These are phyloP conservation scores for Tetramitus jugosus DNA, from an alignment of 208 protist genomes.

Conservation along the genomic window DNA sequence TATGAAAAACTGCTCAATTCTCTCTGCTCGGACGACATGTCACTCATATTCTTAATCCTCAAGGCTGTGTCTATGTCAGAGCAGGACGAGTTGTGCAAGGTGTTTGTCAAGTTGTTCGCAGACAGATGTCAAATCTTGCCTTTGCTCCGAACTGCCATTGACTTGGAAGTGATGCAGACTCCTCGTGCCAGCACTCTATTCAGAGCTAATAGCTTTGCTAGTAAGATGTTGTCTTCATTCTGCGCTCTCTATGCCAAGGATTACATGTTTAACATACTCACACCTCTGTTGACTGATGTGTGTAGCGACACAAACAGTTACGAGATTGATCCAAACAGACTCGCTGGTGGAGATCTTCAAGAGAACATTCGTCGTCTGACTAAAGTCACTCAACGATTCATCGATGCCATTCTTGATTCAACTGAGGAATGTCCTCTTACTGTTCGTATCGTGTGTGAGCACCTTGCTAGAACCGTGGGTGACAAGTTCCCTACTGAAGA, in stretches of 20 bases:
- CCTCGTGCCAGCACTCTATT: not conserved
- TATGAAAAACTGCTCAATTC: conserved; percentile 8
- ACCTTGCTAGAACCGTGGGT: not conserved
- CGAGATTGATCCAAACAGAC: not conserved
- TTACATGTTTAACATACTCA: not conserved
- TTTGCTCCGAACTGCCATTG: not conserved
- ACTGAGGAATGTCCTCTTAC: not conserved
- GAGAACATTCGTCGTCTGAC: not conserved
- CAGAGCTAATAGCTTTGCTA: not conserved
- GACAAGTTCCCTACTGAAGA: conserved; percentile 9
- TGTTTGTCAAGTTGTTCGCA: not conserved
- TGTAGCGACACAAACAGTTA: not conserved
- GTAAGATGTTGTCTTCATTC: conserved; percentile 9
- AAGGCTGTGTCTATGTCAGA: not conserved
- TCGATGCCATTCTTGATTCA: not conserved
- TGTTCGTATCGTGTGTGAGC: not conserved
- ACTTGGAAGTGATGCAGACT: not conserved
- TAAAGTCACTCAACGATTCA: not conserved
- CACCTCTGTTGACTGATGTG: not conserved
- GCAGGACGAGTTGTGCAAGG: not conserved
- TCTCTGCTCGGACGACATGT: not conserved
- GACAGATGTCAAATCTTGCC: not conserved
- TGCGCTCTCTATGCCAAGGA: not conserved
- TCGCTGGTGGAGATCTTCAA: not conserved
- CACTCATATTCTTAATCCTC: not conserved